These are phyloP conservation scores for Stylonectria norvegica DNA, from an alignment of 2,329 filamentous ascomycete species.

Conservation along the genomic window DNA sequence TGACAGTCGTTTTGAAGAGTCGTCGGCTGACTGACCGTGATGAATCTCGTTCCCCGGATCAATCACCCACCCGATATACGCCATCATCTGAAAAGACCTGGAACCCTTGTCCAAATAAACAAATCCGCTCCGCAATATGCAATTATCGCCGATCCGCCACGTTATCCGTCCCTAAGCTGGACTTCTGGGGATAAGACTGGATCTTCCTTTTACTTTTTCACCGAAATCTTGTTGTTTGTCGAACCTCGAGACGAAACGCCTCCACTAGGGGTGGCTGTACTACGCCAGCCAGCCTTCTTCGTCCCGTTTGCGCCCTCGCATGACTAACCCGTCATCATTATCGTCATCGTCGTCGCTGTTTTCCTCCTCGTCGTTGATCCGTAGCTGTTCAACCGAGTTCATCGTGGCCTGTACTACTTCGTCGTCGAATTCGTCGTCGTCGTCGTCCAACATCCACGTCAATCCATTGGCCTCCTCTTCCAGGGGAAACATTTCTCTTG, in stretches of 20 bases:
- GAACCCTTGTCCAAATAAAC: slow-evolving; percentile 13
- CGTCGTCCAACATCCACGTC: slow-evolving; percentile 78
- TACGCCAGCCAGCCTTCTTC: slow-evolving; percentile 60
- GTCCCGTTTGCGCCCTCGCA: slow-evolving; percentile 54
- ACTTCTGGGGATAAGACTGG: slow-evolving; percentile 9
- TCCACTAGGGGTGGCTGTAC: slow-evolving; percentile 8
- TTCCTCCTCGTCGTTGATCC: slow-evolving; percentile 41
- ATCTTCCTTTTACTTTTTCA: slow-evolving; percentile 13
- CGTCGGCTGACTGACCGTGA: slow-evolving; percentile 6
- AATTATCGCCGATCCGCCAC: slow-evolving; percentile 21
- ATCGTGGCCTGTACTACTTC: slow-evolving; percentile 35
- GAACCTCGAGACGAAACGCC: background rate
- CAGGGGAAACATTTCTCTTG: slow-evolving; percentile 85
- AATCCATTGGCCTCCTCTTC: slow-evolving; percentile 93
- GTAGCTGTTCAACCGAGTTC: slow-evolving; percentile 37
- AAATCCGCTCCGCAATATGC: slow-evolving; percentile 29
- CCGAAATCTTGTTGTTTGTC: slow-evolving; percentile 4
- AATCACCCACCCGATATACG: slow-evolving; percentile 21
- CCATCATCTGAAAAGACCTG: slow-evolving; percentile 15
- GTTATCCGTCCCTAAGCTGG: slow-evolving; percentile 10
- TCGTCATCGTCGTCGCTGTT: slow-evolving; percentile 52
- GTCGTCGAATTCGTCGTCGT: slow-evolving; percentile 44
- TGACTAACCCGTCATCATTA: slow-evolving; percentile 57
- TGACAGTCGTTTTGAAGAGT: slow-evolving; percentile 6
- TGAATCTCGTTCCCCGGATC: slow-evolving; percentile 19